Percentiles rank a stretch among this genome's conserved stretches.
These are phyloP conservation scores for Aspergillus sp. DNA, from an alignment of 2,329 filamentous ascomycete species.

Conservation along the genomic window DNA sequence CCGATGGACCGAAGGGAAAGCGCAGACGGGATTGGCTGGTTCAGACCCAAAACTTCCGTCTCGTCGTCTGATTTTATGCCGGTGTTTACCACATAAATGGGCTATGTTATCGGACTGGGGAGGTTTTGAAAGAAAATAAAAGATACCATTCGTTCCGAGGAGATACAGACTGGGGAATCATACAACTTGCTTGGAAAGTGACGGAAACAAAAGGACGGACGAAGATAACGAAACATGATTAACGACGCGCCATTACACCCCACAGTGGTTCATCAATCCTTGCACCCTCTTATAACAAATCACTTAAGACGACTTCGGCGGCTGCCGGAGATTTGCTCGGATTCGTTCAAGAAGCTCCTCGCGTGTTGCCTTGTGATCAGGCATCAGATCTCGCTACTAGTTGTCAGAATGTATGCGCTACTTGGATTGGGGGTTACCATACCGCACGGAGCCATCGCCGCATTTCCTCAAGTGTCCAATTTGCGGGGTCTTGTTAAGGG, in stretches of 20 bases:
- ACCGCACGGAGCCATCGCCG: slow-evolving; percentile 78
- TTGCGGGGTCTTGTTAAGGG: slow-evolving; percentile 54
- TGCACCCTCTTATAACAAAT: not conserved
- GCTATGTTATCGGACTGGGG: not conserved
- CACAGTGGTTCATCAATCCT: not conserved
- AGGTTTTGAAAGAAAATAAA: not conserved
- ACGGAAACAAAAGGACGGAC: slow-evolving; percentile 1
- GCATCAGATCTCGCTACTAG: slow-evolving; percentile 62
- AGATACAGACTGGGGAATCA: slow-evolving; percentile 1
- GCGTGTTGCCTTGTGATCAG: slow-evolving; percentile 57
- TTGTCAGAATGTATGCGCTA: not conserved
- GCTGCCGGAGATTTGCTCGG: slow-evolving; percentile 63
- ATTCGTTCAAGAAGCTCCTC: slow-evolving; percentile 68
- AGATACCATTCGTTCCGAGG: not conserved
- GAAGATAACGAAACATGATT: not conserved
- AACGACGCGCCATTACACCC: not conserved
- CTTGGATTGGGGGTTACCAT: slow-evolving; percentile 38
- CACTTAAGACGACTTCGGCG: slow-evolving; percentile 23
- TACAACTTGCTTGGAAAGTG: slow-evolving; percentile 1
- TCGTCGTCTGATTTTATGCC: slow-evolving; percentile 43
- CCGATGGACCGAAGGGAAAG: slow-evolving; percentile 56
- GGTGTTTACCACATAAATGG: not conserved
- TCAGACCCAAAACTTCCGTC: slow-evolving; percentile 70
- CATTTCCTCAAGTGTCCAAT: slow-evolving; percentile 79
- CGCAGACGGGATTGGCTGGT: slow-evolving; percentile 63